Percentiles rank a stretch among this genome's conserved stretches.
phyloP scores from a whole-genome alignment of 805 yeast species.

The Candida adriatica region DNA sequence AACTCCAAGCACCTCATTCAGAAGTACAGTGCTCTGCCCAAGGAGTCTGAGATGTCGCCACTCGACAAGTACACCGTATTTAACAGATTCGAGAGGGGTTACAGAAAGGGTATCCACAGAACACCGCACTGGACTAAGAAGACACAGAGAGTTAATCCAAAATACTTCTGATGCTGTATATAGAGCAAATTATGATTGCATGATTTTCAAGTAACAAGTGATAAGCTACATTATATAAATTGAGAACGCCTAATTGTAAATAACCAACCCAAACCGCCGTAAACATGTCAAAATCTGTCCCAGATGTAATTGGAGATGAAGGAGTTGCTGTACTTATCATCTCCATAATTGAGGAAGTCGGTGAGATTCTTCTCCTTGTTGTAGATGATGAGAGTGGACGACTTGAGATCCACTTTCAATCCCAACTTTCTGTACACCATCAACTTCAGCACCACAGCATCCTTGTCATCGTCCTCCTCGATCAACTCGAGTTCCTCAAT shows the following conservation, averaged over 20 bases:
- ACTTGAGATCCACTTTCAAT: conserved; percentile 37
- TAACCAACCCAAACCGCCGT: too few species aligned
- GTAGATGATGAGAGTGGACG: conserved; percentile 40
- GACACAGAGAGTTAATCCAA: conserved; percentile 75
- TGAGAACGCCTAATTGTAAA: too few species aligned
- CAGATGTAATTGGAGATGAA: conserved; percentile 73
- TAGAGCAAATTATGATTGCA: too few species aligned
- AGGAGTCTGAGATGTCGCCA: conserved; percentile 72
- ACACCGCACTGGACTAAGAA: conserved; percentile 90
- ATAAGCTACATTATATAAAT: too few species aligned
- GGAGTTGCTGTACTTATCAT: conserved; percentile 50
- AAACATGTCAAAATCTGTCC: conserved; percentile 43
- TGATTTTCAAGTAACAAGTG: too few species aligned
- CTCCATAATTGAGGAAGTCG: conserved; percentile 44
- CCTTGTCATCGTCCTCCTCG: conserved; percentile 29
- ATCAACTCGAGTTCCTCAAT: conserved; percentile 25
- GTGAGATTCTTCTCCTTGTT: conserved; percentile 40
- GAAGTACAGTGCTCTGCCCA: conserved; percentile 53
- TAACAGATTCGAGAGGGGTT: conserved; percentile 63
- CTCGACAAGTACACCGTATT: conserved; percentile 85
- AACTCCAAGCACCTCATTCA: conserved; percentile 11
- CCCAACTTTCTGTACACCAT: conserved; percentile 59
- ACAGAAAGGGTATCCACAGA: conserved; percentile 82
- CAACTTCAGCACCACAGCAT: conserved; percentile 44
- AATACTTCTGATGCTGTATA: conserved; percentile 19